Base-by-base conservation (phyloP, 2,329 filamentous ascomycete genomes). In the Rhynchosporium graminicola region DNA sequence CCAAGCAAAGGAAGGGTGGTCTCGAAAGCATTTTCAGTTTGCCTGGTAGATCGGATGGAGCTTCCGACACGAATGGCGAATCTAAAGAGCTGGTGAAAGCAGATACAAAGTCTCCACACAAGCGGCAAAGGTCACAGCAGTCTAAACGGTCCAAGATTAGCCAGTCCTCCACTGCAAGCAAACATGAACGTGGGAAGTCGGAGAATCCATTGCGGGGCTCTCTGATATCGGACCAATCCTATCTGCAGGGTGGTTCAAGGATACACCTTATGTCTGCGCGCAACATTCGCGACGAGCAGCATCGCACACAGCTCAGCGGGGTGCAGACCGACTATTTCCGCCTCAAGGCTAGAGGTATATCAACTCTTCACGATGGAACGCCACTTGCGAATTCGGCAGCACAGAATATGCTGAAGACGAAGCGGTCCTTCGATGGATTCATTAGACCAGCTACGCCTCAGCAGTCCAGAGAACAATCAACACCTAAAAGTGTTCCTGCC, bases 311-410 rank as follows among this genome's bases (percentile, higher is more conserved):
- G 55, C 50, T 68, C 7, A 75, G 70, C 60, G 73, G 73, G 4
- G 73, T 75, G 5, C 65, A 73, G 43, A 74, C 73, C 3, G 73
- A 75, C 60, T 75, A 75, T 59, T 75, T 75, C 57, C 69, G 74
- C 26, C 63, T 75, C 13, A 75, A 75, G 65, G 74, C 74, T 10
- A 68, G 74, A 48, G 74, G 74, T 2, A 74, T 75, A 8, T 64
- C 61, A 2, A 75, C 72, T 33, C 64, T 74, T 20, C 68, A 68
- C 12, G 62, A 72, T 58, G 72, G 73, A 12, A 68, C 67, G 9
- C 69, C 72, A 45, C 62, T 74, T 45, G 73, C 73, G 26, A 69
- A 43, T 33, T 71, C 72, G 15, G 73, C 66, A 4, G 70, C 69
- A 12, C 70, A 65, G 5, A 46, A 66, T 26, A 61, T 70, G 31